Conservation (phyloP, 257 asterid species). For the Rehmannia glutinosa region DNA sequence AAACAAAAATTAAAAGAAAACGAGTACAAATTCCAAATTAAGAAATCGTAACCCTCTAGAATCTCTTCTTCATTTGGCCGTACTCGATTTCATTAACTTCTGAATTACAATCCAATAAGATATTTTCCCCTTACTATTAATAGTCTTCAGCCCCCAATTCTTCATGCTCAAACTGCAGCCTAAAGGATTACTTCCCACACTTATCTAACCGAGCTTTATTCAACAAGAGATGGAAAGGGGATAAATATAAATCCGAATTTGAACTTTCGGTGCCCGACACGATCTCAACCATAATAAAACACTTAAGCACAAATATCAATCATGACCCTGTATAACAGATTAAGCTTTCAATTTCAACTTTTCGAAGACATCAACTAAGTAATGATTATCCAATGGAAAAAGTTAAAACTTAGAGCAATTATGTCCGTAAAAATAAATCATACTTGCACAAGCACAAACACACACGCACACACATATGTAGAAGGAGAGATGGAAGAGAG, state of each 20-base stretch:
- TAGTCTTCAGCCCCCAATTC: not conserved
- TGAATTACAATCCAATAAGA: not conserved
- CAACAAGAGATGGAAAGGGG: not conserved
- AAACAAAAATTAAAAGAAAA: not conserved
- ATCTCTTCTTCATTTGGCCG: not conserved
- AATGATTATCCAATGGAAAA: constrained; percentile 10
- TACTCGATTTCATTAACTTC: not conserved
- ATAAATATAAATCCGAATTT: constrained; percentile 12
- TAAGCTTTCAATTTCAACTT: constrained; percentile 5
- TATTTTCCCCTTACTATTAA: not conserved
- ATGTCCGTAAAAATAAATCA: not conserved
- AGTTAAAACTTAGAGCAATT: not conserved
- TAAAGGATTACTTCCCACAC: constrained; percentile 1
- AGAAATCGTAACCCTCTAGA: not conserved
- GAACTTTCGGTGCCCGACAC: not conserved
- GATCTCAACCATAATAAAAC: not conserved
- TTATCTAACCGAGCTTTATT: not conserved
- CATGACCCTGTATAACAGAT: not conserved
- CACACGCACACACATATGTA: not conserved
- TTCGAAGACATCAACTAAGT: not conserved
- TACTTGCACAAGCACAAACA: not conserved
- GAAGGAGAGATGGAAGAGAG: not conserved
- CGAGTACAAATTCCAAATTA: not conserved
- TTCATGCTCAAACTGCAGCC: constrained; percentile 15
- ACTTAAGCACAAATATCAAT: not conserved